phyloP scores from a whole-genome alignment of 306 rosid genomes.

The Arachis stenosperma region DNA sequence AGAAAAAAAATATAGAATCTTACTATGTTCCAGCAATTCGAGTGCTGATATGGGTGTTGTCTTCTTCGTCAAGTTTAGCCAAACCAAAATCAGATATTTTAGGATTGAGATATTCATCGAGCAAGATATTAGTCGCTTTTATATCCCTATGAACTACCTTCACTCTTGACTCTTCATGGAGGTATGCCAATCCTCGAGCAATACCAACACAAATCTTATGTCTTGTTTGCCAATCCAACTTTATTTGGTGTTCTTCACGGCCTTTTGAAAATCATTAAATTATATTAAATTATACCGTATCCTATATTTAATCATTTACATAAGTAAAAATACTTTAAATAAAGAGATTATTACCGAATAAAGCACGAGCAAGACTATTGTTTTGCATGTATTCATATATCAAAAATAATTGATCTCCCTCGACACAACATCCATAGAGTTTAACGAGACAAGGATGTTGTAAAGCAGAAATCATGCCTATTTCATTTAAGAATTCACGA shows the following conservation, averaged over 20 bases:
- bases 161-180: slow-evolving; percentile 77
- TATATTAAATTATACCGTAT: neutral
- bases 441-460: slow-evolving; percentile 64
- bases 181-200: slow-evolving; percentile 70
- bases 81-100: slow-evolving; percentile 73
- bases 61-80: slow-evolving; percentile 76
- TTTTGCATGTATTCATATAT: slow-evolving; percentile 66
- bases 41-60: slow-evolving; percentile 68
- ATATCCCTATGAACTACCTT: slow-evolving; percentile 78
- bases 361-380: slow-evolving; percentile 61
- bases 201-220: slow-evolving; percentile 64
- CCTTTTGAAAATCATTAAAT: slow-evolving; percentile 37
- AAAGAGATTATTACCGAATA: slow-evolving; percentile 51
- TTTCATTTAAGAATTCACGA: slow-evolving; percentile 64
- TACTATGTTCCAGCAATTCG: slow-evolving; percentile 67
- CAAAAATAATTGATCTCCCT: slow-evolving; percentile 56
- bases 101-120: slow-evolving; percentile 57
- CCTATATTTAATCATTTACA: neutral
- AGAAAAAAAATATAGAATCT: slow-evolving; percentile 9
- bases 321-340: no score
- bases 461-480: slow-evolving; percentile 68
- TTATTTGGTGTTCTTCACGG: slow-evolving; percentile 25
- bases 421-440: slow-evolving; percentile 67
- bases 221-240: slow-evolving; percentile 65
- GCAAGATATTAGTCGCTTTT: slow-evolving; percentile 66